Conservation (phyloP, 116 monocot genomes). For the Posidonia oceanica region DNA sequence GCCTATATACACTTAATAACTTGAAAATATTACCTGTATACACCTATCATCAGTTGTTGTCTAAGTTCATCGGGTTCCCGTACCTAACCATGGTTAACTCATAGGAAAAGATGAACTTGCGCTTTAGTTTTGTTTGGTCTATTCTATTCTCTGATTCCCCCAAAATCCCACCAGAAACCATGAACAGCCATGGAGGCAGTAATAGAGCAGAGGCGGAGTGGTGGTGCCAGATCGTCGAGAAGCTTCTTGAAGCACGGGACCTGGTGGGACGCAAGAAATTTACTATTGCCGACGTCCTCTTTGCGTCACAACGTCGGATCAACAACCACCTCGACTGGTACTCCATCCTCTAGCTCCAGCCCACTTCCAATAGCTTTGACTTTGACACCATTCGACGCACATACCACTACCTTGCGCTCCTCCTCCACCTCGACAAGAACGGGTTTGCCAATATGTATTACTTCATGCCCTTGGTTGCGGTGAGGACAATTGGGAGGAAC, state of each 20-base stretch:
- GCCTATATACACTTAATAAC: too few species aligned
- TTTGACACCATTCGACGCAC: slow-evolving; percentile 13
- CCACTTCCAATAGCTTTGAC: slow-evolving; percentile 9
- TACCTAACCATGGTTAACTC: too few species aligned
- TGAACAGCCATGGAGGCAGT: neutral
- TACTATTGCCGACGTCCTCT: slow-evolving; percentile 56
- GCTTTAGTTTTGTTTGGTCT: too few species aligned
- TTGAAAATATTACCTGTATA: too few species aligned
- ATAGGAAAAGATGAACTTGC: too few species aligned
- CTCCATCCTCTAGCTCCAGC: slow-evolving; percentile 44
- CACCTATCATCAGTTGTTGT: too few species aligned
- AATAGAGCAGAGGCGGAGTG: slow-evolving; percentile 1
- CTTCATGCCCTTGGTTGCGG: too few species aligned
- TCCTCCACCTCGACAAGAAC: slow-evolving; percentile 41
- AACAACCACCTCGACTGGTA: neutral
- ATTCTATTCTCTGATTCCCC: too few species aligned
- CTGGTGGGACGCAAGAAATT: slow-evolving; percentile 8
- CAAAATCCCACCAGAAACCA: too few species aligned
- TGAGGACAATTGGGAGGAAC: slow-evolving; percentile 7
- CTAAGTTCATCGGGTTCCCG: too few species aligned
- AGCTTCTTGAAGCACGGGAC: too few species aligned
- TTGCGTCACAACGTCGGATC: slow-evolving; percentile 24
- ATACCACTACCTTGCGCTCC: slow-evolving; percentile 67
- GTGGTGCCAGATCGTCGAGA: too few species aligned
- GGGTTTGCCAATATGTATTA: neutral